A percentile compares a stretch with the other conserved stretches of the same genome.
Evolutionary conservation across 352 stramenopile genomes (phyloP).

Genomic region (Phytophthora fragariaefolia): DNA sequence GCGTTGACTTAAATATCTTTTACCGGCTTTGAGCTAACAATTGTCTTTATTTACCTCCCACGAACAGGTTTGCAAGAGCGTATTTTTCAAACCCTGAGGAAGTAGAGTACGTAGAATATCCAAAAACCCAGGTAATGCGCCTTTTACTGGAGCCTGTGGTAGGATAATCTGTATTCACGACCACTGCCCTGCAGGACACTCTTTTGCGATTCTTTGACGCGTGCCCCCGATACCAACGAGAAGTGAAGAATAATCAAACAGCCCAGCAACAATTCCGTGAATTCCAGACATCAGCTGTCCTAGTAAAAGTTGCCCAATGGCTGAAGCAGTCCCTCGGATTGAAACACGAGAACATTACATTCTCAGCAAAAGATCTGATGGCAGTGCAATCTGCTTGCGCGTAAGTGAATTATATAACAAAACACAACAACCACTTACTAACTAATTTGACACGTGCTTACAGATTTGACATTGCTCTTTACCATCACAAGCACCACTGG

Average conservation of each 20-base stretch:
- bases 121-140: constrained; percentile 40
- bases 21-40: not conserved
- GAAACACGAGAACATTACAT: constrained; percentile 24
- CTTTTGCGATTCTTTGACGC: constrained; percentile 69
- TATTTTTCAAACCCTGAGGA: constrained; percentile 62
- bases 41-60: not conserved
- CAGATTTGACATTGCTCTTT: constrained; percentile 61
- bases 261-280: constrained; percentile 32
- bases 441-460: not conserved
- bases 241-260: constrained; percentile 55
- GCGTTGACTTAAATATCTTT: not conserved
- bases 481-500: constrained; percentile 45
- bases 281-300: constrained; percentile 42
- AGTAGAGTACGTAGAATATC: constrained; percentile 53
- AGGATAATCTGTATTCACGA: not conserved
- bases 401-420: constrained; percentile 28
- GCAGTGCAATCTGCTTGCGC: constrained; percentile 52
- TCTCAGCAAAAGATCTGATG: constrained; percentile 43
- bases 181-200: constrained; percentile 32
- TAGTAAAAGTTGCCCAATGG: constrained; percentile 15
- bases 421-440: not conserved
- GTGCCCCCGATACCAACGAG: constrained; percentile 55
- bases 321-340: constrained; percentile 37
- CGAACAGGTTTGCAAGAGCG: constrained; percentile 47
- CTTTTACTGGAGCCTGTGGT: no score